Evolutionary conservation across 169 alveolate genomes (phyloP), one percentile per base, ranked within the genome.

Genomic region (Neospora caninum): DNA sequence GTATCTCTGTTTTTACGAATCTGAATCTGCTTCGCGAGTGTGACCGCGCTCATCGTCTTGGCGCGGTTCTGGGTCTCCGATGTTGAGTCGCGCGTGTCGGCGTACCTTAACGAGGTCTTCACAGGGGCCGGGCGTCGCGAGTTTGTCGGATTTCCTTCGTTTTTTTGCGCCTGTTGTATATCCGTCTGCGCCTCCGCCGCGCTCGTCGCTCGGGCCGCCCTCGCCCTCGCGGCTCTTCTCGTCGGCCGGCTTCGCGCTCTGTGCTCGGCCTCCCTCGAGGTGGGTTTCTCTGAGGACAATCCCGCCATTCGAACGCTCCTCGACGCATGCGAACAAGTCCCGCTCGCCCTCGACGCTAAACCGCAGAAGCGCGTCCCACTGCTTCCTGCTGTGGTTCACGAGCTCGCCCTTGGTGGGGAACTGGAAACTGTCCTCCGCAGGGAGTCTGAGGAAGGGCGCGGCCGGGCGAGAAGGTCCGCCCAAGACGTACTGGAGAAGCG

Each of bases 321-420:
- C 84, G 84, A 0, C 27, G 84, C 43, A 73, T 18, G 39, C 39
- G 91, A 49, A 45, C 42, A 0, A 9, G 34, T 58, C 41, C 36
- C 93, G 18, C 80, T 45, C 80, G 67, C 93, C 84, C 64, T 64
- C 78, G 22, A 92, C 95, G 18, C 82, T 80, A 49, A 78, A 92
- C 31, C 93, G 91, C 87, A 92, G 58, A 42, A 92, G 80, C 31
- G 69, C 84, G 22, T 92, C 95, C 95, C 95, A 92, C 89, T 95
- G 93, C 82, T n/a, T 94, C 45, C 92, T 93, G 93, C 92, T 92
- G 93, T 80, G 95, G 88, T 80, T 91, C 86, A 78, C 38, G 54
- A 93, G 95, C 92, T 91, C 92, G 93, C 13, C 39, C 80, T 88
- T 94, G 54, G 80, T 88, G 53, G 92, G 96, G 92, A 82, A 93